Percentiles rank a stretch among this genome's conserved stretches.
Evolutionary conservation across 345 rosid genomes (phyloP).

Genomic region (Moringa oleifera): DNA sequence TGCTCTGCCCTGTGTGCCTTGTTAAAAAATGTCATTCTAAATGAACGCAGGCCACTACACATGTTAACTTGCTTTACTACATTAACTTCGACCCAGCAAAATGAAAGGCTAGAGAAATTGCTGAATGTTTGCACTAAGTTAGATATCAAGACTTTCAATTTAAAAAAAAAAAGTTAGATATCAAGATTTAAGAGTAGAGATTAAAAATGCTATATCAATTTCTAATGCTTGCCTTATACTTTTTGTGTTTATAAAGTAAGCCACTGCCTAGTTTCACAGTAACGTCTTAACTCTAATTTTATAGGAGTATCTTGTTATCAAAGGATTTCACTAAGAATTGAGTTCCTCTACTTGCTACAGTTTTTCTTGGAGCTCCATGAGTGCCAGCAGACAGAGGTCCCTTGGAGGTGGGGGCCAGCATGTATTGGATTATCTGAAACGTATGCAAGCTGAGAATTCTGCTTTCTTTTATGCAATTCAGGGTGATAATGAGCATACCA

Average conservation of each 20-base stretch:
- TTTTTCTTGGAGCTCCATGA: slow-evolving; percentile 16
- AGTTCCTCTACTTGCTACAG: background rate
- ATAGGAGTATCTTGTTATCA: background rate
- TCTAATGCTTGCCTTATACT: background rate
- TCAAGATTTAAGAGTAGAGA: too few species aligned
- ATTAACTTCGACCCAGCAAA: too few species aligned
- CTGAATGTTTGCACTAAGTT: too few species aligned
- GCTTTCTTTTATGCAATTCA: slow-evolving; percentile 60
- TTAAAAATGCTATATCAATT: background rate
- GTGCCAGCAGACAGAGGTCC: slow-evolving; percentile 37
- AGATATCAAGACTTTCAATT: too few species aligned
- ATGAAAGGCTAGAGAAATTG: too few species aligned
- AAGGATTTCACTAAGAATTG: background rate
- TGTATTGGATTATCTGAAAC: slow-evolving; percentile 56
- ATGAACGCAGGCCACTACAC: too few species aligned
- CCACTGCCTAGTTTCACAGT: background rate
- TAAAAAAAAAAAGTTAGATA: too few species aligned
- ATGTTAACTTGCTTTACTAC: too few species aligned
- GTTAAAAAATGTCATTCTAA: too few species aligned
- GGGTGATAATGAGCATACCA: slow-evolving; percentile 26
- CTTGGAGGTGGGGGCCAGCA: slow-evolving; percentile 51
- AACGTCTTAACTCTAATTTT: background rate
- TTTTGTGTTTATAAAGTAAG: background rate
- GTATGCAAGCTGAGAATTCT: slow-evolving; percentile 55
- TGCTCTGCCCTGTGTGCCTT: too few species aligned